phyloP scores from a whole-genome alignment of 108 stramenopile genomes.

The Discostella pseudostelligera region DNA sequence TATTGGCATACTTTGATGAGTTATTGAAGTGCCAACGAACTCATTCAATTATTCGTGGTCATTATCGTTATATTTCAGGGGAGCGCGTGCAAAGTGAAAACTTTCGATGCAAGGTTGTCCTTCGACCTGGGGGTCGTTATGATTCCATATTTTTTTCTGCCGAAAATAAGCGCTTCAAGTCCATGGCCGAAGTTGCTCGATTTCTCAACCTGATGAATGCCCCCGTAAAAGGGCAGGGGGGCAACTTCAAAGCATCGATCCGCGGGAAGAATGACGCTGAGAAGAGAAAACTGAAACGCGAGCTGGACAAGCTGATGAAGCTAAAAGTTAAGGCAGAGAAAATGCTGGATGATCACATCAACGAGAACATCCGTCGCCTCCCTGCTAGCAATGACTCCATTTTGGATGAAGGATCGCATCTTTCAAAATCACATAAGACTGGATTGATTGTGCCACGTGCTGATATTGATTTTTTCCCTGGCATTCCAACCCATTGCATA shows the following conservation, averaged over 20 bases:
- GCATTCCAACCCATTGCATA: conserved; percentile 72
- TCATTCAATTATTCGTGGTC: background rate
- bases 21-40: no score
- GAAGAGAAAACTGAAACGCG: conserved; percentile 70
- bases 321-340: conserved; percentile 59
- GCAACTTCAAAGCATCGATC: conserved; percentile 22
- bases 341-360: conserved; percentile 67
- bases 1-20: background rate
- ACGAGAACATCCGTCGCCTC: conserved; percentile 51
- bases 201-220: conserved; percentile 59
- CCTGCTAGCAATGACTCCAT: conserved; percentile 50
- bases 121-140: conserved; percentile 62
- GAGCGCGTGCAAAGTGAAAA: conserved; percentile 33
- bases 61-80: conserved; percentile 14
- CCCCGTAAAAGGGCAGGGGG: conserved; percentile 35
- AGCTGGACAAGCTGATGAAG: conserved; percentile 72
- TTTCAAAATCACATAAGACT: conserved; percentile 28
- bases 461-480: conserved; percentile 71
- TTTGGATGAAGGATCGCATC: conserved; percentile 26
- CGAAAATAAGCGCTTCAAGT: conserved; percentile 67
- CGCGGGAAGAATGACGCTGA: conserved; percentile 53
- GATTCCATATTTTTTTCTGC: conserved; percentile 70
- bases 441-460: conserved; percentile 31
- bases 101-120: conserved; percentile 42
- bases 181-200: conserved; percentile 75